Base-by-base conservation (phyloP, 2,329 filamentous ascomycete genomes). In the Trichoderma sp. region DNA sequence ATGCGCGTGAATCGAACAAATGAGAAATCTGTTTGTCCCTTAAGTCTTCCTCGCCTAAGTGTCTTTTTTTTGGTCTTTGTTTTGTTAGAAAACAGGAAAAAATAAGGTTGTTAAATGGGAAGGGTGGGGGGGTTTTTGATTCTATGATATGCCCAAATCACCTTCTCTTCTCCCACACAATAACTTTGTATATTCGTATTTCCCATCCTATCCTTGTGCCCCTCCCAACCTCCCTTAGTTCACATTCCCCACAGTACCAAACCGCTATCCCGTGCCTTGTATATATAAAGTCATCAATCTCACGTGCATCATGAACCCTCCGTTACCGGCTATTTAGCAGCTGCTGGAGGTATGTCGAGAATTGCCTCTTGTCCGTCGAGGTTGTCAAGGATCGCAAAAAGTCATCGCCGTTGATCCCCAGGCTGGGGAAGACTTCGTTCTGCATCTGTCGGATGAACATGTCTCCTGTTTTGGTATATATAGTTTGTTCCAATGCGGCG, bases 401-500 rank as follows among this genome's bases (percentile, higher is more conserved):
- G 65, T 87, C 86, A 25, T 81, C 81, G 9, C 86, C 87, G 65
- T 88, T 85, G 27, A 90, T 84, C 0, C 90, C 90, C 71, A 93
- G 82, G 54, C 82, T 84, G 0, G 87, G 84, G 72, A 94, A 87
- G 67, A 93, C 85, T 2, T 83, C 82, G 17, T 83, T 81, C 72
- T 88, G 87, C 56, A 94, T 79, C 73, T 91, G 86, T 69, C 87
- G 85, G 27, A 94, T 85, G 77, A 97, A 98, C 67, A 88, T 85
- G 61, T 91, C 87, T 29, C 95, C 95, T 13, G 92, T 94, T 82
- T 98, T 98, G 72, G 87, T 85, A 76, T 97, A 94, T 70, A 99
- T 95, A 39, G 87, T 90, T 79, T 95, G 93, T 79, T 99, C 93
- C 68, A 99, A 81, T 3, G 86, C 87, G 3, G 93, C 93, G 70